These are phyloP conservation scores for Fusarium nurragi DNA, from an alignment of 2,329 filamentous ascomycete species.

Conservation along the genomic window DNA sequence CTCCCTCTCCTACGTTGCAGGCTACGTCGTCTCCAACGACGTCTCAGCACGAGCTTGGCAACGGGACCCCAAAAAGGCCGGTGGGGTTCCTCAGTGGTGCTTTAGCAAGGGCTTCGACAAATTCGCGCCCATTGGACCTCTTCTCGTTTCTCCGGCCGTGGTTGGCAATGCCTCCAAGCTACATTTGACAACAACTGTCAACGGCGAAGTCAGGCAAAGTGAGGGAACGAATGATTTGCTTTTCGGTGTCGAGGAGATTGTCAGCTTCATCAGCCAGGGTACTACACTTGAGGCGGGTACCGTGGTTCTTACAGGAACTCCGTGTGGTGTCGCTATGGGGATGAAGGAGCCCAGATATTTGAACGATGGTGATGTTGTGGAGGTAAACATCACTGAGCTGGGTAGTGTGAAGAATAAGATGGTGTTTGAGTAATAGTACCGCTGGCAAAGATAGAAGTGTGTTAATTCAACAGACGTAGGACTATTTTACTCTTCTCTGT, in stretches of 20 bases:
- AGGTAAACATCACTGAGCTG: constrained; percentile 53
- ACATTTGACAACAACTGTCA: constrained; percentile 54
- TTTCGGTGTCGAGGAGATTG: constrained; percentile 57
- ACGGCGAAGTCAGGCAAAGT: constrained; percentile 61
- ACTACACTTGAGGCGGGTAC: constrained; percentile 62
- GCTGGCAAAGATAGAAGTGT: no score
- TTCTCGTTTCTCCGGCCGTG: constrained; percentile 49
- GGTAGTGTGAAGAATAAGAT: constrained; percentile 52
- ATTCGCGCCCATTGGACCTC: constrained; percentile 64
- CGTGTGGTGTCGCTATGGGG: constrained; percentile 58
- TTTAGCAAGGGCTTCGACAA: constrained; percentile 66
- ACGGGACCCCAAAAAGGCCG: constrained; percentile 57
- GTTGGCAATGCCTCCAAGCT: constrained; percentile 46
- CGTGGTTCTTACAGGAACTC: constrained; percentile 60
- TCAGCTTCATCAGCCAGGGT: constrained; percentile 58
- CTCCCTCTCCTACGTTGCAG: constrained; percentile 59
- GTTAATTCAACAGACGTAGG: no score
- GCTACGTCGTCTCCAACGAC: constrained; percentile 59
- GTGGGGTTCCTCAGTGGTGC: constrained; percentile 60
- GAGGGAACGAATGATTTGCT: constrained; percentile 60
- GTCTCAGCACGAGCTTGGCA: constrained; percentile 64
- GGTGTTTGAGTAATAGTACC: constrained; percentile 49
- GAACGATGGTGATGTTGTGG: constrained; percentile 55
- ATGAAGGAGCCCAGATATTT: constrained; percentile 55
- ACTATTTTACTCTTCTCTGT: not conserved